Evolutionary conservation across 768 basidiomycete genomes (phyloP), one percentile per base, ranked within the genome.

Genomic region (Kwoniella mangroviensis): DNA sequence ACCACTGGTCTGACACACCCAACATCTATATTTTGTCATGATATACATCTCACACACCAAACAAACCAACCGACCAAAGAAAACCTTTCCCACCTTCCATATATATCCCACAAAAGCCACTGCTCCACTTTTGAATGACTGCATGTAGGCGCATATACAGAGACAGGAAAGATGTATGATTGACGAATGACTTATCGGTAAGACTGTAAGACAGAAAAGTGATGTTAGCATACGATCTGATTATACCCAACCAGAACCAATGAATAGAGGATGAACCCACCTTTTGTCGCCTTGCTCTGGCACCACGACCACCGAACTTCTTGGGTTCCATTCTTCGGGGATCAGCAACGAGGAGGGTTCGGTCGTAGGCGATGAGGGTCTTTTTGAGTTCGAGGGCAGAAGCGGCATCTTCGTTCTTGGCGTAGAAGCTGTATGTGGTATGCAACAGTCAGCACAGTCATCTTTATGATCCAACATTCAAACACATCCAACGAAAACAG

Each of bases 331-430:
- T 92, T 87, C 96, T 91, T 86, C 97, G 90, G 73, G 83, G 83
- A 77, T 84, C 83, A 75, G 83, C 83, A 73, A 84, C 83, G 68
- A 84, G 79, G 92, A 84, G 78, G 69, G 82, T 77, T 73, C 84
- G 88, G 87, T 99, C 97, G 84, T 98, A 98, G 17, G 93, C 90
- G 72, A 97, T 92, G 76, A 98, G 86, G 84, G 92, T 93, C 89
- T 98, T 98, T 90, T 97, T 98, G 86, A 99, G 84, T 86, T 96
- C 95, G 85, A 99, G 89, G 26, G 96, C 94, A 79, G 92, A 94
- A 85, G 90, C 94, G 73, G 97, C 97, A 83, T 99, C 97, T 84
- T 94, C 87, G 87, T 98, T 98, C 86, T 98, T 99, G 85, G 94
- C 92, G 84, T 96, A 94, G 88, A 79, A 84, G 42, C 82, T 83